Percentiles rank a stretch among this genome's conserved stretches.
phyloP scores from a whole-genome alignment of 2,329 filamentous ascomycete genomes.

The Colletotrichum destructivum region DNA sequence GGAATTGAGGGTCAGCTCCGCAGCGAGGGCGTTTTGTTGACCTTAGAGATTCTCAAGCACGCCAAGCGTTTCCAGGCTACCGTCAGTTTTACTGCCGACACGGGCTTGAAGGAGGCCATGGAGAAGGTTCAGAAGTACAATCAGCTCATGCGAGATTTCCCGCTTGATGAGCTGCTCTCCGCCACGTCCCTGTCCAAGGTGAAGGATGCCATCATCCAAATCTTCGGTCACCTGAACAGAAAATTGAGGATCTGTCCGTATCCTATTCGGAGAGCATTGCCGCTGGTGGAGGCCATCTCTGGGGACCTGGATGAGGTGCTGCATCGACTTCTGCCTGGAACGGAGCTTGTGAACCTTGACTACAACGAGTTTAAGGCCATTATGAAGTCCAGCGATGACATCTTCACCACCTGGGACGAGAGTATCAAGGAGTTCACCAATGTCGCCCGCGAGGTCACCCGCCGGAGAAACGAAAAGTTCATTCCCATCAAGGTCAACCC shows the following conservation, averaged over 20 bases:
- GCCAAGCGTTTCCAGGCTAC: constrained; percentile 98
- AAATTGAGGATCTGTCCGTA: constrained; percentile 98
- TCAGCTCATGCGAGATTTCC: constrained; percentile 98
- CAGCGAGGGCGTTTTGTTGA: constrained; percentile 90
- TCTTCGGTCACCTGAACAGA: constrained; percentile 97
- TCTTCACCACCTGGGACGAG: constrained; percentile 95
- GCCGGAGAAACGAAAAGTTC: constrained; percentile 96
- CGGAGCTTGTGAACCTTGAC: constrained; percentile 90
- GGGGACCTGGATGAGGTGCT: constrained; percentile 90
- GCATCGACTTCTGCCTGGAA: constrained; percentile 87
- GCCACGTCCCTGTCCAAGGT: constrained; percentile 91
- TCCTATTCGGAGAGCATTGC: constrained; percentile 89
- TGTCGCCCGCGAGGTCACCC: constrained; percentile 93
- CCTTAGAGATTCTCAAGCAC: constrained; percentile 94
- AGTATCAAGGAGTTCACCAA: constrained; percentile 98
- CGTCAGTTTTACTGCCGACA: constrained; percentile 96
- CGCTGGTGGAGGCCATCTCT: constrained; percentile 97
- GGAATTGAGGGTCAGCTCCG: constrained; percentile 90
- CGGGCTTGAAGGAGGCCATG: constrained; percentile 94
- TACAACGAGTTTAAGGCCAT: constrained; percentile 90
- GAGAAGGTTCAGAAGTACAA: constrained; percentile 99
- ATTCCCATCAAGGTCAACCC: constrained; percentile 97
- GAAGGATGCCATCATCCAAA: constrained; percentile 88
- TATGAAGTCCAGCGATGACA: constrained; percentile 86
- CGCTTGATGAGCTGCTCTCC: constrained; percentile 92